Percentiles rank a stretch among this genome's conserved stretches.
Evolutionary conservation across 306 rosid genomes (phyloP).

Genomic region (Cicer pinnatifidum): DNA sequence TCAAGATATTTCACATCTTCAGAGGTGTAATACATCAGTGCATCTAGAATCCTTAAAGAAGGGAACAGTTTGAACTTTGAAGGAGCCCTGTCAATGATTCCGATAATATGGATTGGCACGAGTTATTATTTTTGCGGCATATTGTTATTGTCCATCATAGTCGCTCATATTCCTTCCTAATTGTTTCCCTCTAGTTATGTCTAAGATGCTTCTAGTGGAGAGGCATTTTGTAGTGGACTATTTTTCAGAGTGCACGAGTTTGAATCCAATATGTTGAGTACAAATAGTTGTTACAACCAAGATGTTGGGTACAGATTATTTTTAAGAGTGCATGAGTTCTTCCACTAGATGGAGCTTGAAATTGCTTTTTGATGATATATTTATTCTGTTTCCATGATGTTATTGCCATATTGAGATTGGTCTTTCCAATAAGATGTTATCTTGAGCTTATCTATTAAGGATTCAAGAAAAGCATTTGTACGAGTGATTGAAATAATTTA

Average conservation of each 20-base stretch:
- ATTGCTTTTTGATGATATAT: constrained; percentile 21
- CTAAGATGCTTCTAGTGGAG: constrained; percentile 39
- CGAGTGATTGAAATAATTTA: no score
- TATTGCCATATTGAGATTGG: neutral
- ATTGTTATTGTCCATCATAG: constrained; percentile 46
- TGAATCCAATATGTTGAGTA: constrained; percentile 10
- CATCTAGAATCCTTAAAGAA: constrained; percentile 37
- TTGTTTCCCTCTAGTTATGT: constrained; percentile 30
- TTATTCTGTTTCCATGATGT: neutral
- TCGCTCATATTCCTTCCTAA: constrained; percentile 44
- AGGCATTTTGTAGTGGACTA: constrained; percentile 10
- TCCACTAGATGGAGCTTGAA: neutral
- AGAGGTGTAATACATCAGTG: constrained; percentile 43
- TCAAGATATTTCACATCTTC: constrained; percentile 45
- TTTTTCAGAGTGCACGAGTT: constrained; percentile 4
- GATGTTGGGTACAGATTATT: no score
- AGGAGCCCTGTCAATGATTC: constrained; percentile 35
- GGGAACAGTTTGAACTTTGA: constrained; percentile 27
- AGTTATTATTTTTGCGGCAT: constrained; percentile 40
- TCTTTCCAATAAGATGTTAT: neutral
- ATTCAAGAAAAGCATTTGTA: no score
- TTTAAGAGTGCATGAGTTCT: no score
- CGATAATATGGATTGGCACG: constrained; percentile 33
- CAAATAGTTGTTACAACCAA: neutral
- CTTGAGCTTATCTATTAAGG: neutral